Evolutionary conservation across 108 stramenopile genomes (phyloP).

Genomic region (Aureococcus anophagefferens): DNA sequence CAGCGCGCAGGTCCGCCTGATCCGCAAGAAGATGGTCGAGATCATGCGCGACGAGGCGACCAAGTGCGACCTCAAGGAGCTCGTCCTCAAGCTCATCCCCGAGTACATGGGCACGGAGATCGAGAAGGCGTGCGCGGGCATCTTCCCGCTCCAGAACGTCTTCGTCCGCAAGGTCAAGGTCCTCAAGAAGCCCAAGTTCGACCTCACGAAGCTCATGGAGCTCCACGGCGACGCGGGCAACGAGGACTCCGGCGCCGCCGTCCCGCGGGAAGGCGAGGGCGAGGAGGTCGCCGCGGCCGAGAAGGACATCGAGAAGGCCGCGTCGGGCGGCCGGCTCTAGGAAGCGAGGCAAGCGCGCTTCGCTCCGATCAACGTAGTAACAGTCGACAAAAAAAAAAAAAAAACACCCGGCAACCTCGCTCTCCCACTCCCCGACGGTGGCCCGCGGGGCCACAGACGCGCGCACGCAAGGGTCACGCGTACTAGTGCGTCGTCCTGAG

Average conservation of each 20-base stretch:
- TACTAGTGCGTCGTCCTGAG: too few relatives aligned
- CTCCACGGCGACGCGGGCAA: conserved; percentile 70
- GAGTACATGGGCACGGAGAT: conserved; percentile 88
- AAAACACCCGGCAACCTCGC: too few relatives aligned
- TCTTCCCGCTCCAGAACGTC: conserved; percentile 97
- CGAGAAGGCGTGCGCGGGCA: conserved; percentile 65
- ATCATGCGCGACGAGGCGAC: conserved; percentile 86
- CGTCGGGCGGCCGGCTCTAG: conserved; percentile 78
- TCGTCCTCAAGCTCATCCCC: conserved; percentile 91
- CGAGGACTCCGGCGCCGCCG: conserved; percentile 9
- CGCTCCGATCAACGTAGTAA: too few relatives aligned
- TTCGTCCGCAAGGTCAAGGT: conserved; percentile 99
- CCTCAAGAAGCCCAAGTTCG: conserved; percentile 99
- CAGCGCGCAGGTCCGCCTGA: conserved; percentile 82
- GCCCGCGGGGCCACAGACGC: too few relatives aligned
- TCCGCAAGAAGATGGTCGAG: conserved; percentile 94
- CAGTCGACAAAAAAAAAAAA: too few relatives aligned
- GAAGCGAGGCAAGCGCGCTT: too few relatives aligned
- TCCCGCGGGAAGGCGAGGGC: conserved; percentile 61
- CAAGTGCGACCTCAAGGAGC: conserved; percentile 94
- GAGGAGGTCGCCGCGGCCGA: conserved; percentile 67
- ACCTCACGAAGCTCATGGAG: conserved; percentile 98
- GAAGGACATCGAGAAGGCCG: conserved; percentile 59
- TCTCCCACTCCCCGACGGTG: too few relatives aligned
- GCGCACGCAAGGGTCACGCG: too few relatives aligned